Evolutionary conservation across 1,284 basidiomycete genomes (phyloP), one percentile per base, ranked within the genome.

Genomic region (Boletus mariae): DNA sequence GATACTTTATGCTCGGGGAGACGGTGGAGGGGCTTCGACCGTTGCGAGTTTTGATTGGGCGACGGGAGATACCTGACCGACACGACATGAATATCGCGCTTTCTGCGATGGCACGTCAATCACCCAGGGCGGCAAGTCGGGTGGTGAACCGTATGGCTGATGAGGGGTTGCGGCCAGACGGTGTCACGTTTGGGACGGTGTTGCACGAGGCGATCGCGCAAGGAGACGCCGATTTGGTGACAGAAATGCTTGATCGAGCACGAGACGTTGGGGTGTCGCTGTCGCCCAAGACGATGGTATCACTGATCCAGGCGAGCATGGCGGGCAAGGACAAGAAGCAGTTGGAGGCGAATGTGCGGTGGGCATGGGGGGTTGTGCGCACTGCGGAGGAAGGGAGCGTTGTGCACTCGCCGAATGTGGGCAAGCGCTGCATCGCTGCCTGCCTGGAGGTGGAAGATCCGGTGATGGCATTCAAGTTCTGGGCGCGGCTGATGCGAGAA

Each of bases 71-170:
- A 49, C 83, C 84, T 13, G 84, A 88, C 63, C 56, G 76, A 44
- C 70, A 79, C 59, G 86, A 89, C 61, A 70, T 85, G 49, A 86
- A 86, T 61, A 78, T 89, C 47, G 77, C 75, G 45, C 71, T 89
- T 47, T 72, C 72, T 4, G 79, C 76, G 13, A 67, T 87, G 53
- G 79, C 84, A 25, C 70, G 74, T 58, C 66, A 76, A 57, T 70
- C 77, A 49, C 78, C 83, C 23, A 66, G 65, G 13, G 63, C 62
- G 12, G 87, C 79, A 5, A 71, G 70, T 12, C 59, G 56, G 25
- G 72, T 84, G 60, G 63, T 88, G 32, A 62, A 72, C 47, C 70
- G 70, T 29, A 84, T 87, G 80, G 54, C 71, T 1, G 57, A 67
- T 15, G 59, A 61, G 25, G 79, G 80, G n/a, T 55, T 84, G 41